Percentiles rank a stretch among this genome's conserved stretches.
phyloP scores from a whole-genome alignment of 2,329 filamentous ascomycete genomes.

The Colletotrichum aenigma region DNA sequence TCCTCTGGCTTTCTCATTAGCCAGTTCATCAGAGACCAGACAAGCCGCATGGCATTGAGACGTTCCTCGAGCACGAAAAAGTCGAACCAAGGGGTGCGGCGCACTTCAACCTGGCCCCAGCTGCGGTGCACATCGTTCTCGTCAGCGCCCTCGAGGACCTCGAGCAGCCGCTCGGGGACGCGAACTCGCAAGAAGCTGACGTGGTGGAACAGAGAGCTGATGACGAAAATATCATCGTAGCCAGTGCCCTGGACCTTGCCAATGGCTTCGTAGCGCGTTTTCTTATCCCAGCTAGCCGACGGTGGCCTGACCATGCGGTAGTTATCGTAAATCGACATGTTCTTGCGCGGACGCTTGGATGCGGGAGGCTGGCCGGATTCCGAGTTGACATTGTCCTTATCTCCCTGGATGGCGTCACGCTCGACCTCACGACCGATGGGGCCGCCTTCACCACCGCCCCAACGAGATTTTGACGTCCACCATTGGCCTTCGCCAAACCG shows the following conservation, averaged over 20 bases:
- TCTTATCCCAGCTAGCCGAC: slow-evolving; percentile 63
- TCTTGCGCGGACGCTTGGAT: slow-evolving; percentile 58
- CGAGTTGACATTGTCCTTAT: slow-evolving; percentile 44
- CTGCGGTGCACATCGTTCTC: slow-evolving; percentile 39
- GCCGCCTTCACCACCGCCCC: slow-evolving; percentile 67
- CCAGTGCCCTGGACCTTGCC: slow-evolving; percentile 50
- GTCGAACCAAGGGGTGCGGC: slow-evolving; percentile 67
- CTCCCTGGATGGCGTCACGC: slow-evolving; percentile 47
- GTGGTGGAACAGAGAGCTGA: slow-evolving; percentile 68
- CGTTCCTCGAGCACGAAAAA: slow-evolving; percentile 59
- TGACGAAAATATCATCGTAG: slow-evolving; percentile 66
- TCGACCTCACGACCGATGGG: slow-evolving; percentile 67
- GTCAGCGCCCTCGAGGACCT: slow-evolving; percentile 53
- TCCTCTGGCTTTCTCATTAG: slow-evolving; percentile 54
- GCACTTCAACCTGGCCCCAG: slow-evolving; percentile 59
- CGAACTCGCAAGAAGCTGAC: slow-evolving; percentile 61
- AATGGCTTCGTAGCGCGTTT: slow-evolving; percentile 61
- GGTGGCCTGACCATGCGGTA: slow-evolving; percentile 68
- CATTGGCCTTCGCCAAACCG: slow-evolving; percentile 63
- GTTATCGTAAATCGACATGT: slow-evolving; percentile 63
- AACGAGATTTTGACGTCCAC: slow-evolving; percentile 66
- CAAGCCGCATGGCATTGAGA: slow-evolving; percentile 57
- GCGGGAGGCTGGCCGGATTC: slow-evolving; percentile 26
- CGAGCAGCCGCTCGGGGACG: slow-evolving; percentile 58
- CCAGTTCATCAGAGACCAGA: slow-evolving; percentile 66